Conservation (phyloP, 176 grass and related monocot genomes). For the maize (Zea mays) region Zm-B73-REFERENCE-NAM-5.0 NC_050102.1:181683001-181683500, state of each 20-base stretch:
- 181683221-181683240: neutral
- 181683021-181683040: neutral
- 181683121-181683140: neutral
- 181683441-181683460: constrained; percentile 62
- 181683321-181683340: neutral
- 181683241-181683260: neutral
- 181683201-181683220: neutral
- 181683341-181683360: neutral
- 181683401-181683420: constrained; percentile 38
- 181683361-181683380: neutral
- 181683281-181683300: neutral
- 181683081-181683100: neutral
- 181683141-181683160: neutral
- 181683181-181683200: neutral
- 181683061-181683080: constrained; percentile 9
- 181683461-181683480: constrained; percentile 99
- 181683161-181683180: neutral
- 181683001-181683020: neutral
- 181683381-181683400: constrained; percentile 5
- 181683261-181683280: neutral
- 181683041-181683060: neutral
- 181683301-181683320: neutral
- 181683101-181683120: neutral
- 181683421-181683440: constrained; percentile 80
- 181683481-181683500: constrained; percentile 91